Conservation (phyloP, 1,284 basidiomycete genomes). For the Ceratobasidium sp. region DNA sequence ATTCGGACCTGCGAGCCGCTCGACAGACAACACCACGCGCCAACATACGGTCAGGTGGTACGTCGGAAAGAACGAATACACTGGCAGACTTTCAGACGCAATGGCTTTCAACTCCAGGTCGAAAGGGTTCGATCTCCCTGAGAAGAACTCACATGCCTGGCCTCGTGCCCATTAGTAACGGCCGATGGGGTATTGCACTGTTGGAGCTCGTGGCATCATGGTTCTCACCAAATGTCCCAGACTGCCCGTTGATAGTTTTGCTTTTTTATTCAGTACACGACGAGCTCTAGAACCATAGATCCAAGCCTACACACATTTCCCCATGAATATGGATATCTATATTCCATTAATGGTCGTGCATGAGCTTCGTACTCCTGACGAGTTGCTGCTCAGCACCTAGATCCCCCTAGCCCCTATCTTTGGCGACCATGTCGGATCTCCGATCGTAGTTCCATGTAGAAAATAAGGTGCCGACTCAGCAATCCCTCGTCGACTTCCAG, state of each 20-base stretch:
- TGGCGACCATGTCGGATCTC: background rate
- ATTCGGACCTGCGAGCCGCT: background rate
- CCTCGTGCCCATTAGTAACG: slow-evolving; percentile 21
- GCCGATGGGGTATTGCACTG: slow-evolving; percentile 1
- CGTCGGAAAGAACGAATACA: background rate
- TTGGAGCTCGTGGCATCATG: slow-evolving; percentile 3
- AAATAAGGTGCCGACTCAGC: background rate
- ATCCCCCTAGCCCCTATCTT: slow-evolving; percentile 2
- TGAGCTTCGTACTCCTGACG: background rate
- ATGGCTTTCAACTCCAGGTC: too few relatives aligned
- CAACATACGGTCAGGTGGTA: background rate
- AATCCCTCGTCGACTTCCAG: too few relatives aligned
- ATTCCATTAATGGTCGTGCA: too few relatives aligned
- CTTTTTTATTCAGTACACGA: background rate
- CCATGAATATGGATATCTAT: background rate
- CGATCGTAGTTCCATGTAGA: background rate
- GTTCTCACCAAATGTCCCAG: background rate
- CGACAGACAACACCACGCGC: background rate
- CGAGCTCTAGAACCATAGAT: background rate
- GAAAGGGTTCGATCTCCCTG: slow-evolving; percentile 28
- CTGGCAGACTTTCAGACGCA: too few relatives aligned
- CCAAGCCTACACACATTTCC: background rate
- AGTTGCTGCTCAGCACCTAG: background rate
- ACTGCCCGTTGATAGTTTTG: background rate
- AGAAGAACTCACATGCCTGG: slow-evolving; percentile 21